Evolutionary conservation across 2,329 filamentous ascomycete species (phyloP).

Genomic region (Aspergillus niger): DNA sequence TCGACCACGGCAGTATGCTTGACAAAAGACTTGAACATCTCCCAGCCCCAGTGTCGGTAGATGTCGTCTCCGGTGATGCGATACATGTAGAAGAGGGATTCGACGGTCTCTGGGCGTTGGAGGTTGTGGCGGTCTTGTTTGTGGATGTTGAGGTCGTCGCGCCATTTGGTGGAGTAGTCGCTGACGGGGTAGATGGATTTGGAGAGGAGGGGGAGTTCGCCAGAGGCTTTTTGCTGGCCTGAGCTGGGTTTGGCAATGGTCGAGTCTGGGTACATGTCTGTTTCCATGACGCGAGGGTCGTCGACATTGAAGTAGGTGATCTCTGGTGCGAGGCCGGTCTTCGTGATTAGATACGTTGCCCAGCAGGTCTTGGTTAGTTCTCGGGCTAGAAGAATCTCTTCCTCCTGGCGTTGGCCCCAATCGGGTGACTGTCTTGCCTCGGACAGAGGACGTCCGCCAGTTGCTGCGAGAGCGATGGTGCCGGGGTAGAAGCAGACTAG

Average conservation of each 20-base stretch:
- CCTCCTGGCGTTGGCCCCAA: slow-evolving; percentile 80
- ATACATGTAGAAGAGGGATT: slow-evolving; percentile 98
- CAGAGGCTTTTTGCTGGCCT: slow-evolving; percentile 27
- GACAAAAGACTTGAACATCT: slow-evolving; percentile 93
- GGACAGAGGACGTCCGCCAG: slow-evolving; percentile 72
- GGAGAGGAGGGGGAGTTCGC: slow-evolving; percentile 39
- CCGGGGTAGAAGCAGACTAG: slow-evolving; percentile 97
- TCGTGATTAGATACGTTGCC: slow-evolving; percentile 92
- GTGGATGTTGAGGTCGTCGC: slow-evolving; percentile 77
- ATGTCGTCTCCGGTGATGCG: slow-evolving; percentile 86
- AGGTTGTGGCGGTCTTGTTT: slow-evolving; percentile 86
- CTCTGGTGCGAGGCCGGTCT: slow-evolving; percentile 89
- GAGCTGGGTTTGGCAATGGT: slow-evolving; percentile 31
- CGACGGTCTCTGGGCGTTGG: slow-evolving; percentile 94
- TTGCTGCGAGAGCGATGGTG: slow-evolving; percentile 86
- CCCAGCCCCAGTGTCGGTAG: slow-evolving; percentile 97
- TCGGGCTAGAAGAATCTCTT: slow-evolving; percentile 81
- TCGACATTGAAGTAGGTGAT: slow-evolving; percentile 87
- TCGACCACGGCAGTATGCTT: slow-evolving; percentile 79
- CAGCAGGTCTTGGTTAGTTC: slow-evolving; percentile 97
- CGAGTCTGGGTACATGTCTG: slow-evolving; percentile 40
- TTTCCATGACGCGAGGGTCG: slow-evolving; percentile 60
- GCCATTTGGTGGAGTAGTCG: slow-evolving; percentile 55
- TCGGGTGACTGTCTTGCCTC: slow-evolving; percentile 70
- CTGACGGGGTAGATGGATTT: slow-evolving; percentile 35